Conservation (phyloP, 768 basidiomycete genomes). For the Cystobasidium tubakii region DNA sequence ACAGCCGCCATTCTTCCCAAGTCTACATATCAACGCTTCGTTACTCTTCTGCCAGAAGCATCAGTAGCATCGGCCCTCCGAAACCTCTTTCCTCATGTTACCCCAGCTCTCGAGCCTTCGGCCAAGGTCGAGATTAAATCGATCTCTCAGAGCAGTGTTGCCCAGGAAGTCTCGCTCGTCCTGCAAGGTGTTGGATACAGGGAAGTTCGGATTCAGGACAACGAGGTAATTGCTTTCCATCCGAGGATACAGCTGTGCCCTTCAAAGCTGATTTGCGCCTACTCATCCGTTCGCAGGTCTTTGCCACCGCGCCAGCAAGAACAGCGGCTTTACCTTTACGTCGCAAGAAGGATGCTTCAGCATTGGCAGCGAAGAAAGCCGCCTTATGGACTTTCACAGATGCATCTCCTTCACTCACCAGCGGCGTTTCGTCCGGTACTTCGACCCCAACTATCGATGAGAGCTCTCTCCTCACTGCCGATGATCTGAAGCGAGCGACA, state of each 20-base stretch:
- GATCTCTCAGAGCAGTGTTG: not conserved
- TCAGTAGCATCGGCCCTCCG: not conserved
- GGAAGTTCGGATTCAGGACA: slow-evolving; percentile 17
- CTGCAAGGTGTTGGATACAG: slow-evolving; percentile 27
- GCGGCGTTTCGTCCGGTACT: slow-evolving; percentile 62
- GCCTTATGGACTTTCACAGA: slow-evolving; percentile 78
- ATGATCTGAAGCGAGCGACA: slow-evolving; percentile 61
- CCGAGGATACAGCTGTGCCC: not conserved
- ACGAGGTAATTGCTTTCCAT: slow-evolving; percentile 3
- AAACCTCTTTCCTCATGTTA: slow-evolving; percentile 15
- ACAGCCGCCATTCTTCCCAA: slow-evolving; percentile 20
- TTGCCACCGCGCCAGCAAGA: slow-evolving; percentile 27
- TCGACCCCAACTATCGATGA: slow-evolving; percentile 71
- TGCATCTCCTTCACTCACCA: slow-evolving; percentile 48
- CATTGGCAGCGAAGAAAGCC: slow-evolving; percentile 56
- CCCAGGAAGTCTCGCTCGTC: slow-evolving; percentile 1
- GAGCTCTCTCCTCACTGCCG: slow-evolving; percentile 72
- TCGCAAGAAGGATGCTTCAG: slow-evolving; percentile 26
- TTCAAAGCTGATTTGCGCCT: too few relatives aligned
- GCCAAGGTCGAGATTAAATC: slow-evolving; percentile 16
- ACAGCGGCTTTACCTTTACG: slow-evolving; percentile 26
- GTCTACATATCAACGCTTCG: slow-evolving; percentile 16
- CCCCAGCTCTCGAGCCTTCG: slow-evolving; percentile 5
- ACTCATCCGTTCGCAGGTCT: not conserved
- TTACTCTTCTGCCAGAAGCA: slow-evolving; percentile 6